A percentile compares a stretch with the other conserved stretches of the same genome.
Conservation (phyloP, 2,329 filamentous ascomycete species). For the Colletotrichum ledebouriae region DNA sequence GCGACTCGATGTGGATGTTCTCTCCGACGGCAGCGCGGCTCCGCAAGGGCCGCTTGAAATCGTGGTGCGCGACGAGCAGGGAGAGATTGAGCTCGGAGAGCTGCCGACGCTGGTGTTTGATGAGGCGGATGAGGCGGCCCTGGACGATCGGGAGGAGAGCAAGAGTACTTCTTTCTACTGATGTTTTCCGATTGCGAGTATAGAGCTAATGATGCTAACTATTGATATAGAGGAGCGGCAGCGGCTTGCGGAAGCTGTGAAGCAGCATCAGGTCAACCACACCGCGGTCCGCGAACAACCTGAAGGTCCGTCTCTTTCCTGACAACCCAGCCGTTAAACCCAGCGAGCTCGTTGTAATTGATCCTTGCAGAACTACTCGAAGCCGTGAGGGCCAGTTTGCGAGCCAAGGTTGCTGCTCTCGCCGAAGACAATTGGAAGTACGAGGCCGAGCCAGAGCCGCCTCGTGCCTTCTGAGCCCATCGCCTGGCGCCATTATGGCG, state of each 20-base stretch:
- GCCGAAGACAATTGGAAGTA: conserved; percentile 95
- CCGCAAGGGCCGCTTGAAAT: conserved; percentile 61
- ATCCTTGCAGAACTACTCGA: conserved; percentile 74
- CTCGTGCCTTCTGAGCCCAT: conserved; percentile 51
- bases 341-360: conserved; percentile 32
- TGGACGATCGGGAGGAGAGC: conserved; percentile 70
- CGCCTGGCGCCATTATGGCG: not conserved
- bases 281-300: conserved; percentile 71
- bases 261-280: conserved; percentile 70
- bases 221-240: conserved; percentile 67
- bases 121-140: conserved; percentile 67
- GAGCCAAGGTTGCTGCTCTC: conserved; percentile 78
- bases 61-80: conserved; percentile 72
- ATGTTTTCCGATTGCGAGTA: conserved; percentile 30
- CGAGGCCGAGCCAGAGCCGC: conserved; percentile 72
- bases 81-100: conserved; percentile 72
- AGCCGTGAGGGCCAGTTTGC: conserved; percentile 76
- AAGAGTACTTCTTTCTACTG: conserved; percentile 59
- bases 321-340: not conserved
- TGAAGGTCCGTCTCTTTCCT: conserved; percentile 46
- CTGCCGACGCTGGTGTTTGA: conserved; percentile 66
- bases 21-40: conserved; percentile 50
- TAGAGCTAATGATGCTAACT: conserved; percentile 44
- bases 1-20: conserved; percentile 61
- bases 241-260: conserved; percentile 71